phyloP scores from a whole-genome alignment of 768 basidiomycete genomes.

The Boletus rubescentipes region DNA sequence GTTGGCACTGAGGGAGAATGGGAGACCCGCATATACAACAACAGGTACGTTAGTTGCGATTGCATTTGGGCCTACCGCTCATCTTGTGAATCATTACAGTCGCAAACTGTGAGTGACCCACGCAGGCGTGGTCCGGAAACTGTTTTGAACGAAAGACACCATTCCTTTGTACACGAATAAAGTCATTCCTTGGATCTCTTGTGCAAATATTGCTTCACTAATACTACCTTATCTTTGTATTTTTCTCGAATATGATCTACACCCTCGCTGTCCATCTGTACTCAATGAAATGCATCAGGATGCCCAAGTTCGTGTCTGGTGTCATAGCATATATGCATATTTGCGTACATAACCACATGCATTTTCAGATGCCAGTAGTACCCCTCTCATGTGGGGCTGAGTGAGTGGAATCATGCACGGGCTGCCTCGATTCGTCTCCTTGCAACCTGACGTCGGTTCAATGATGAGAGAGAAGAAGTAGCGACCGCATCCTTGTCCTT shows the following conservation, averaged over 20 bases:
- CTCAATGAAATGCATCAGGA: not conserved
- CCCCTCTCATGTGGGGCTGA: conserved; percentile 7
- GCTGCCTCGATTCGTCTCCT: conserved; percentile 86
- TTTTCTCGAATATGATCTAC: not conserved
- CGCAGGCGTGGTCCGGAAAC: not conserved
- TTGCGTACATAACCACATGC: conserved; percentile 29
- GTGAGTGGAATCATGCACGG: conserved; percentile 46
- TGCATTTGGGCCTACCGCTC: not conserved
- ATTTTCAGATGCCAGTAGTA: conserved; percentile 17
- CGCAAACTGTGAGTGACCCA: conserved; percentile 2
- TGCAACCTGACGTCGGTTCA: conserved; percentile 86
- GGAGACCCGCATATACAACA: conserved; percentile 27
- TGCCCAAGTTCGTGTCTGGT: not conserved
- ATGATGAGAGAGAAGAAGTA: conserved; percentile 51
- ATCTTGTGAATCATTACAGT: conserved; percentile 7
- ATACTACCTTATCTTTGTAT: conserved; percentile 8
- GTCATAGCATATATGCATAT: conserved; percentile 32
- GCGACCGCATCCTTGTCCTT: conserved; percentile 72
- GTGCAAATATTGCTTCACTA: not conserved
- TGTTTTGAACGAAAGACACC: not conserved
- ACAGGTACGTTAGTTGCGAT: conserved; percentile 24
- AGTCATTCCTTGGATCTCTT: not conserved
- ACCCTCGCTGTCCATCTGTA: conserved; percentile 9
- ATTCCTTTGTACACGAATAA: not conserved
- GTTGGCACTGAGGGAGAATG: conserved; percentile 28